phyloP scores from a whole-genome alignment of 1,284 basidiomycete species.

The Ceratobasidium sp. region DNA sequence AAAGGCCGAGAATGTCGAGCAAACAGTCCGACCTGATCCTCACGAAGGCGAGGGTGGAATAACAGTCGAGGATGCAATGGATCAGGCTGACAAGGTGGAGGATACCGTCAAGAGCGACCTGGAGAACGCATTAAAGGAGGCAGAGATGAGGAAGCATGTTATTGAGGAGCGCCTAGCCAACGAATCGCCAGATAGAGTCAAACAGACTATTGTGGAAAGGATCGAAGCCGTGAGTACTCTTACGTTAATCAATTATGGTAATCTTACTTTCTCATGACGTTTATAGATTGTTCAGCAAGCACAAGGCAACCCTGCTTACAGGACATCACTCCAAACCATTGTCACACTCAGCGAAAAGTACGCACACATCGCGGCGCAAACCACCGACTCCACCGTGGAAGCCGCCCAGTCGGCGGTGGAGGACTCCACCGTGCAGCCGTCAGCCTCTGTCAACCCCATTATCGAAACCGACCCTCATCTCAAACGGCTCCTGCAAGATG shows the following conservation, averaged over 20 bases:
- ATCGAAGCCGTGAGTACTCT: slow-evolving; percentile 59
- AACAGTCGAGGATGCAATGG: slow-evolving; percentile 40
- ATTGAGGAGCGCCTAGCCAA: slow-evolving; percentile 49
- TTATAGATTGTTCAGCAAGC: slow-evolving; percentile 60
- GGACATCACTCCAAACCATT: slow-evolving; percentile 59
- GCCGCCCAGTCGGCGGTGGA: slow-evolving; percentile 43
- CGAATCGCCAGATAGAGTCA: slow-evolving; percentile 55
- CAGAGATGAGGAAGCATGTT: slow-evolving; percentile 50
- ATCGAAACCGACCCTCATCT: slow-evolving; percentile 57
- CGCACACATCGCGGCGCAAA: slow-evolving; percentile 55
- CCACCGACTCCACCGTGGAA: slow-evolving; percentile 47
- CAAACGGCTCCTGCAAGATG: slow-evolving; percentile 54
- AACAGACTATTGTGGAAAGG: slow-evolving; percentile 57
- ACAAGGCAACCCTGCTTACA: slow-evolving; percentile 59
- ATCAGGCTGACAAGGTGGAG: slow-evolving; percentile 34
- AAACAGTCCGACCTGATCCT: slow-evolving; percentile 46
- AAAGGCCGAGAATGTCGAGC: slow-evolving; percentile 55
- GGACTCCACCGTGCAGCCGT: slow-evolving; percentile 48
- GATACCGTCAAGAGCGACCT: slow-evolving; percentile 44
- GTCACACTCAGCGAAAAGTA: slow-evolving; percentile 62
- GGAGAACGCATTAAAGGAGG: slow-evolving; percentile 46
- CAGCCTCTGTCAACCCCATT: slow-evolving; percentile 50
- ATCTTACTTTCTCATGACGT: slow-evolving; percentile 1
- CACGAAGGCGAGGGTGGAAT: slow-evolving; percentile 40
- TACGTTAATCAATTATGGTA: background rate